Evolutionary conservation across 1,284 basidiomycete species (phyloP).

Genomic region (Melampsora americana): DNA sequence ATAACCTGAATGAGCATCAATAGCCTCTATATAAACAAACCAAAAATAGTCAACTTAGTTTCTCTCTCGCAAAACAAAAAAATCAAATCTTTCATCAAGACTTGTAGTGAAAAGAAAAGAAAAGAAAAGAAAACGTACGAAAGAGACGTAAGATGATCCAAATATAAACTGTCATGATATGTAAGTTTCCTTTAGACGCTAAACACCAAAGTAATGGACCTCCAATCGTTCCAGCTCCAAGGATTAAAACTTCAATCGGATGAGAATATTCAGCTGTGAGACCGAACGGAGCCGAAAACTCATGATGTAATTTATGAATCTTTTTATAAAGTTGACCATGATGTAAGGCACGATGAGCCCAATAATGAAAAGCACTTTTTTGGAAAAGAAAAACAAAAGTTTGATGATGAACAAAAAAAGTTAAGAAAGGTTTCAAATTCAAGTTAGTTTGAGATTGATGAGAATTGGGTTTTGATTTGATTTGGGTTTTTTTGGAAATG

Average conservation of each 20-base stretch:
- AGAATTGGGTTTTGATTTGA: too few species aligned
- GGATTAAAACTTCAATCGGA: constrained; percentile 57
- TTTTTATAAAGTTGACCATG: constrained; percentile 88
- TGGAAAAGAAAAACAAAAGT: constrained; percentile 44
- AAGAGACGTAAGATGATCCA: constrained; percentile 93
- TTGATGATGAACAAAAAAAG: constrained; percentile 58
- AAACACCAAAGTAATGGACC: constrained; percentile 41
- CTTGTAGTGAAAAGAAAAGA: not conserved
- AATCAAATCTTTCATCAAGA: not conserved
- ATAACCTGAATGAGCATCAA: constrained; percentile 95
- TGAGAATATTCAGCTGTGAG: constrained; percentile 86
- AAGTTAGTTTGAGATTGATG: constrained; percentile 47
- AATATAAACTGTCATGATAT: constrained; percentile 86
- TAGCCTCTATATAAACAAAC: constrained; percentile 61
- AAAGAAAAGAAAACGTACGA: constrained; percentile 55
- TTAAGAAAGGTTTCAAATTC: constrained; percentile 69
- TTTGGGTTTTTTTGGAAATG: too few species aligned
- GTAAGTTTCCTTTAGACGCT: constrained; percentile 53
- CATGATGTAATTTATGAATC: constrained; percentile 94
- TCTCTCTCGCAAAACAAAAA: too few species aligned
- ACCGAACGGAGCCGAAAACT: constrained; percentile 94
- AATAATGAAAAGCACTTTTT: constrained; percentile 49
- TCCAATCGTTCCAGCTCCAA: constrained; percentile 48
- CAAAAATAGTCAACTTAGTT: too few species aligned
- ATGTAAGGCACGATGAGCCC: constrained; percentile 83